These are phyloP conservation scores for Davidsoniella virescens DNA, from an alignment of 2,329 filamentous ascomycete genomes.

Conservation along the genomic window DNA sequence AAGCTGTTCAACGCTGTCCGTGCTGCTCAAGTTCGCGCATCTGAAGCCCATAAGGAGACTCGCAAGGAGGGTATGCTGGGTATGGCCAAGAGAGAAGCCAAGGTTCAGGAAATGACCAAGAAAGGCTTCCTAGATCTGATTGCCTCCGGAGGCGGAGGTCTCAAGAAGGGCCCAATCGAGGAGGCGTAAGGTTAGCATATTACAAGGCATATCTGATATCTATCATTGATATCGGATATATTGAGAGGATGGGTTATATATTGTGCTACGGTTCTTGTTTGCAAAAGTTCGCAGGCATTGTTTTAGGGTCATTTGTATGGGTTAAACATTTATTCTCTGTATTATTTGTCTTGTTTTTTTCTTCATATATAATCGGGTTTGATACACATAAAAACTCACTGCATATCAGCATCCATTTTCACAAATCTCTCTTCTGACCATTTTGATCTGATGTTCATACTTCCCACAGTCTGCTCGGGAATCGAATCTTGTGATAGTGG, in stretches of 20 bases:
- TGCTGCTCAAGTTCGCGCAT: constrained; percentile 77
- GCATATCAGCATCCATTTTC: no score
- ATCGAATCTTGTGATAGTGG: no score
- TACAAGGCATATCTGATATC: no score
- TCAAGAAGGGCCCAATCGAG: constrained; percentile 43
- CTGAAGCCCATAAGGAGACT: constrained; percentile 55
- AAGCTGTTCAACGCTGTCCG: constrained; percentile 93
- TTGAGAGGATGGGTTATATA: not conserved
- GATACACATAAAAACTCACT: not conserved
- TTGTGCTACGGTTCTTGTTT: not conserved
- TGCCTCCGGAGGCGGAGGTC: constrained; percentile 40
- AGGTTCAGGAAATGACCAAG: constrained; percentile 89
- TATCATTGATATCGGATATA: no score
- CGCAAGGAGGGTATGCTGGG: constrained; percentile 63
- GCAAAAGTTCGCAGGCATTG: not conserved
- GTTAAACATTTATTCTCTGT: not conserved
- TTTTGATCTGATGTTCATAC: no score
- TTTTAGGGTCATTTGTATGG: not conserved
- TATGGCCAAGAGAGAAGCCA: constrained; percentile 65
- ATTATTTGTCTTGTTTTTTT: not conserved
- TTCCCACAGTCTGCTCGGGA: no score
- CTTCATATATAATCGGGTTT: not conserved
- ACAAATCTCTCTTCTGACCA: no score
- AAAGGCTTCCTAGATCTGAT: constrained; percentile 93
- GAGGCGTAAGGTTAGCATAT: constrained; percentile 28